Evolutionary conservation across 2,329 filamentous ascomycete genomes (phyloP), one percentile per base, ranked within the genome.

Genomic region (Pseudocercospora crystallina): DNA sequence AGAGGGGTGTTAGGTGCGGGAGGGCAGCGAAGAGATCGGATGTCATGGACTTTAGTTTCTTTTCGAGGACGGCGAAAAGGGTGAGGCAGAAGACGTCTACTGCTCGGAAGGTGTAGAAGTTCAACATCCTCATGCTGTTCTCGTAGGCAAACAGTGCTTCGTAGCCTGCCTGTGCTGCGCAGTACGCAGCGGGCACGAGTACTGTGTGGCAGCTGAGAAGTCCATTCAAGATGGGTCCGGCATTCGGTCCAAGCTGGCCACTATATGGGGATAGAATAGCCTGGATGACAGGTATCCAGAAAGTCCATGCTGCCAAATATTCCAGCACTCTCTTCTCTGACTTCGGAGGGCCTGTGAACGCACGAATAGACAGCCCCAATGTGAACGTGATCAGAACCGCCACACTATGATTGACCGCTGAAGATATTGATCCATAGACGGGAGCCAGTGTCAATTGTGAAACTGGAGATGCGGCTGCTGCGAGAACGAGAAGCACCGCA

Each of bases 351-450:
- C 39, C 46, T 3, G 31, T 26, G 5, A 49, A 29, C 2, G 39
- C 32, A 7, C 38, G 17, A 5, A 43, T 13, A 5, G 43, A 38
- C 7, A 35, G 37, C 43, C 41, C 53, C n/a, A 55, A 37, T 7
- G 41, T 39, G 57, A 82, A 82, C 31, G 81, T 82, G 1, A 78
- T 73, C 64, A 81, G 80, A 44, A 88, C 74, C 53, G 84, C 78
- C 65, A 81, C 80, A 44, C 78, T 73, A 68, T 96, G 92, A 69
- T 85, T 87, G 58, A 86, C 76, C 1, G 82, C 80, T 1, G 90
- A 78, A 1, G 92, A 88, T 33, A 95, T 88, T 12, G 85, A 84
- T 45, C 94, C 94, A 70, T 95, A 97, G 9, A 95, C 87, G 2
- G 94, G 94, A 14, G 90, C 88, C 31, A 97, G 77, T 34, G 82